Percentiles rank a stretch among this genome's conserved stretches.
Evolutionary conservation across 176 grass and related monocot genomes (phyloP).

Genomic region (Leersia perrieri): DNA sequence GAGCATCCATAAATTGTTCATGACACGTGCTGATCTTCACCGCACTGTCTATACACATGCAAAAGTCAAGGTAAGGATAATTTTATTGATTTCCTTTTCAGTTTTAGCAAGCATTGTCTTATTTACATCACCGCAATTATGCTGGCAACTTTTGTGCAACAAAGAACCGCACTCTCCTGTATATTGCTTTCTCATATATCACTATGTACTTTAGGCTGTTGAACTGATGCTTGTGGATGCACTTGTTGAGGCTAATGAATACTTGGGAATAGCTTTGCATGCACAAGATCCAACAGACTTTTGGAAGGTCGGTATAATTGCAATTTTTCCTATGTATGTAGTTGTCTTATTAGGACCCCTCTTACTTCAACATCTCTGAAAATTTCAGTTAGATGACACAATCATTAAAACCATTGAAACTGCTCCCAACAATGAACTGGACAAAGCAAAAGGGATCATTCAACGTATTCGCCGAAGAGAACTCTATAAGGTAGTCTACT

Average conservation of each 20-base stretch:
- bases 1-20: constrained; percentile 87
- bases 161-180: not conserved
- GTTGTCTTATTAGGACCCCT: not conserved
- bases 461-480: constrained; percentile 77
- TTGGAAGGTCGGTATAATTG: constrained; percentile 67
- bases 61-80: constrained; percentile 78
- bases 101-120: not conserved
- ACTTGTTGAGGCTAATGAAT: constrained; percentile 69
- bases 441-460: constrained; percentile 80
- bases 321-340: constrained; percentile 11
- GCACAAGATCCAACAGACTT: constrained; percentile 75
- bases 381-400: constrained; percentile 84
- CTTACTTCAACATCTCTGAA: not conserved
- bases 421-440: constrained; percentile 54
- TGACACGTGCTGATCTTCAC: constrained; percentile 87
- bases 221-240: constrained; percentile 94
- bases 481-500: constrained; percentile 63
- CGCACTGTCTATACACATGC: constrained; percentile 89
- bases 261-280: constrained; percentile 74
- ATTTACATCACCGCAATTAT: not conserved
- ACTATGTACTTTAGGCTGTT: constrained; percentile 51
- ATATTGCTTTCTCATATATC: not conserved
- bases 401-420: constrained; percentile 83
- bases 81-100: not conserved
- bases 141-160: not conserved